Conservation (phyloP, 2,329 filamentous ascomycete genomes). For the Sporothrix curviconia region DNA sequence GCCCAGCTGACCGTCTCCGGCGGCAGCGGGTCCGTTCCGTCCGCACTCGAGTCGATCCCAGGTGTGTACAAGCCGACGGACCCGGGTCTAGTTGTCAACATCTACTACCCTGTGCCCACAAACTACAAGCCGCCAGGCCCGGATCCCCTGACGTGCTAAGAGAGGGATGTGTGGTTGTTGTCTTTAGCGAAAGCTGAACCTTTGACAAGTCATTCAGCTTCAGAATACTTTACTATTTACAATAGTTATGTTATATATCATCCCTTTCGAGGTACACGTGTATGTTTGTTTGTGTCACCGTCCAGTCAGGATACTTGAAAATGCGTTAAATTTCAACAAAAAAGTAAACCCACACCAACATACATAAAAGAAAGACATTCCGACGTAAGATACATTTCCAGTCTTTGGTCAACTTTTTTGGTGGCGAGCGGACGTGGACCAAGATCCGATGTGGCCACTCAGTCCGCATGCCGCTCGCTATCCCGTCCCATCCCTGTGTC, state of each 20-base stretch:
- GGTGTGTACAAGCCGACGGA: constrained; percentile 27
- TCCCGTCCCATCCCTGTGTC: background rate
- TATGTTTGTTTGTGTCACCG: too few species aligned
- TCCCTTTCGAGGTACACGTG: too few species aligned
- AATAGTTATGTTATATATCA: background rate
- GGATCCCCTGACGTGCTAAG: constrained; percentile 17
- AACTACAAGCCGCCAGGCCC: constrained; percentile 27
- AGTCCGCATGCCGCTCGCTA: background rate
- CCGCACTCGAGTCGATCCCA: constrained; percentile 25
- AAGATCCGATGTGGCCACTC: background rate
- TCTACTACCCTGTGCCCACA: constrained; percentile 35
- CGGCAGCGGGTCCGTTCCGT: constrained; percentile 22
- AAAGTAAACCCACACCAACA: constrained; percentile 6
- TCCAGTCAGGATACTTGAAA: background rate
- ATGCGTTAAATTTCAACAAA: background rate
- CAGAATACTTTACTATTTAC: too few species aligned
- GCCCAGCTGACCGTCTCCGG: constrained; percentile 26
- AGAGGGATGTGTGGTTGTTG: background rate
- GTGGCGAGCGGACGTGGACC: background rate
- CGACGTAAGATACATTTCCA: constrained; percentile 8
- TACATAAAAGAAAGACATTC: constrained; percentile 6
- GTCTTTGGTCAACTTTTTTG: constrained; percentile 1
- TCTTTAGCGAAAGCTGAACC: too few species aligned
- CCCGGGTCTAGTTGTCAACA: constrained; percentile 30
- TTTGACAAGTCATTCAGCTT: too few species aligned